phyloP scores from a whole-genome alignment of 345 rosid species.

The Pelargonium nanum region DNA sequence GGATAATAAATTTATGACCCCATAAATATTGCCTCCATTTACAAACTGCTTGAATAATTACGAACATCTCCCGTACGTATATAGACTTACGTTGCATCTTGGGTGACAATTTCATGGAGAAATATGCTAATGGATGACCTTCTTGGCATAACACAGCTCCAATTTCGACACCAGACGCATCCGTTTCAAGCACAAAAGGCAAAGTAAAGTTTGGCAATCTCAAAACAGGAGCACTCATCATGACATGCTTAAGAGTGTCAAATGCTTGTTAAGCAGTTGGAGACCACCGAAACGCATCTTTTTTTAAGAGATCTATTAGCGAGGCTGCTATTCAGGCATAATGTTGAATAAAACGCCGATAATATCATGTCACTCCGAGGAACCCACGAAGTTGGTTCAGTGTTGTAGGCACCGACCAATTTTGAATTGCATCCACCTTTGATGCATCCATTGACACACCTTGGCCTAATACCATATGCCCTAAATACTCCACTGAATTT shows the following conservation, averaged over 20 bases:
- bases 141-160: neutral
- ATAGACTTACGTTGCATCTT: neutral
- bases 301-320: neutral
- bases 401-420: neutral
- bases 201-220: neutral
- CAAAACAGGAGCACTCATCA: neutral
- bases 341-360: neutral
- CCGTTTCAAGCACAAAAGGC: neutral
- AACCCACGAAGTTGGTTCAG: neutral
- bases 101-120: neutral
- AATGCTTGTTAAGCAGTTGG: neutral
- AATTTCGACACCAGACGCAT: neutral
- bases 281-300: neutral
- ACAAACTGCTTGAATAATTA: neutral
- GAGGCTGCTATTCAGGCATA: neutral
- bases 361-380: neutral
- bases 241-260: neutral
- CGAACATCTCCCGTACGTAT: neutral
- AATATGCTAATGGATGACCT: neutral
- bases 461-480: neutral
- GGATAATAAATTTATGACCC: neutral
- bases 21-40: neutral
- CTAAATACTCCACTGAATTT: neutral
- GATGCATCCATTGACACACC: neutral
- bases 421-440: neutral